A percentile compares a stretch with the other conserved stretches of the same genome.
Evolutionary conservation across 768 basidiomycete species (phyloP).

Genomic region (Ramaria rubella): DNA sequence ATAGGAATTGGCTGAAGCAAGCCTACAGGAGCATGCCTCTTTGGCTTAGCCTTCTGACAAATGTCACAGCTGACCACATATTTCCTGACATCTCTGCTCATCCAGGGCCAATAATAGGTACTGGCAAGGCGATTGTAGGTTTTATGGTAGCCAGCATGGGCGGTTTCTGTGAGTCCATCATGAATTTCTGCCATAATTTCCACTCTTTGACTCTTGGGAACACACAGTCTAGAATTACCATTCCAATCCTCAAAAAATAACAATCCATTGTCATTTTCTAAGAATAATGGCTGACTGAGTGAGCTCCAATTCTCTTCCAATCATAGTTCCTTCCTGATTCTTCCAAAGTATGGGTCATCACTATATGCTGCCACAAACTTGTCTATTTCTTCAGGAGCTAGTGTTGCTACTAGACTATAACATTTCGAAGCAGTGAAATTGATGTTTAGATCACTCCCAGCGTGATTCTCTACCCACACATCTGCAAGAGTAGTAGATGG

Average conservation of each 20-base stretch:
- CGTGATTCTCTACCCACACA: background rate
- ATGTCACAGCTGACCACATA: constrained; percentile 25
- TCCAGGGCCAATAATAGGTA: constrained; percentile 22
- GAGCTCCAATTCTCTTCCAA: constrained; percentile 1
- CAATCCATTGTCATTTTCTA: constrained; percentile 10
- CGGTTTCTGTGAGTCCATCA: constrained; percentile 15
- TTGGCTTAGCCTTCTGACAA: constrained; percentile 14
- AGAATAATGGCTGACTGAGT: constrained; percentile 10
- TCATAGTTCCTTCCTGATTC: background rate
- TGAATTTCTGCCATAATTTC: constrained; percentile 5
- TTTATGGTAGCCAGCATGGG: constrained; percentile 18
- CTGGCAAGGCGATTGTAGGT: constrained; percentile 13
- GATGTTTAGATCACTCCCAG: background rate
- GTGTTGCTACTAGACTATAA: background rate
- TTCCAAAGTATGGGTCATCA: background rate
- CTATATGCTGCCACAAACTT: background rate
- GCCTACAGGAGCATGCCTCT: background rate
- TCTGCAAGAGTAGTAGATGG: no score
- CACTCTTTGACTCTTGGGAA: constrained; percentile 3
- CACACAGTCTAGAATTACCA: constrained; percentile 6
- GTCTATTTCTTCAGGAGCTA: background rate
- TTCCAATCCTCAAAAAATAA: constrained; percentile 4
- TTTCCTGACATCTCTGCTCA: constrained; percentile 17
- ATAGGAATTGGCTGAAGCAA: constrained; percentile 9
- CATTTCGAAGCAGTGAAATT: constrained; percentile 5